A percentile compares a stretch with the other conserved stretches of the same genome.
phyloP scores from a whole-genome alignment of 1,139 yeast species.

The Sugiyamaella neomexicana region DNA sequence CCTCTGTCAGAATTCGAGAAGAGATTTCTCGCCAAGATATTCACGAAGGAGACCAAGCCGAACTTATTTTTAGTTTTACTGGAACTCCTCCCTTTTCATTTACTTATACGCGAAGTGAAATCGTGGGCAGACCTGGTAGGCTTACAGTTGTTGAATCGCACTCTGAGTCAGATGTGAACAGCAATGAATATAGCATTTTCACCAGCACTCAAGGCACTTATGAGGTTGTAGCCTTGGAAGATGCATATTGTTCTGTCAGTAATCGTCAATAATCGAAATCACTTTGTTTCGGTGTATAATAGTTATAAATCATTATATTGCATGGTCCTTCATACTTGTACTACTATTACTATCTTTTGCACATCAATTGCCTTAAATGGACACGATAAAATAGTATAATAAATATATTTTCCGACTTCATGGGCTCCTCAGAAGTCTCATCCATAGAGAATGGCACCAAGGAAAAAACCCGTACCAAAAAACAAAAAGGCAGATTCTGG shows the following conservation, averaged over 20 bases:
- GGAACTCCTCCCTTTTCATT: slow-evolving; percentile 53
- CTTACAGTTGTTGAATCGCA: slow-evolving; percentile 72
- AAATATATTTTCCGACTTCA: not conserved
- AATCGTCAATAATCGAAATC: slow-evolving; percentile 3
- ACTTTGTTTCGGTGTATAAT: no score
- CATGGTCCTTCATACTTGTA: no score
- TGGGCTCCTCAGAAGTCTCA: no score
- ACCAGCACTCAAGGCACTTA: slow-evolving; percentile 92
- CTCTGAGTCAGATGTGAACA: slow-evolving; percentile 67
- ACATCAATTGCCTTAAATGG: not conserved
- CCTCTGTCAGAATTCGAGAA: slow-evolving; percentile 84
- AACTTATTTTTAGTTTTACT: slow-evolving; percentile 53
- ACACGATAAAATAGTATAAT: not conserved
- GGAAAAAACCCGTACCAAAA: not conserved
- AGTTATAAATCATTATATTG: no score
- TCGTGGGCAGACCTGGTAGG: slow-evolving; percentile 38
- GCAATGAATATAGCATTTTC: slow-evolving; percentile 63
- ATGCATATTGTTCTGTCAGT: slow-evolving; percentile 65
- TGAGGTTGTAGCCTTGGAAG: slow-evolving; percentile 84
- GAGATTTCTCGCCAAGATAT: slow-evolving; percentile 79
- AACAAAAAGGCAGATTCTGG: not conserved
- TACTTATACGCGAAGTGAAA: slow-evolving; percentile 55
- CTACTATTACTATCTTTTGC: slow-evolving; percentile 1
- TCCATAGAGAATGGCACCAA: slow-evolving; percentile 1
- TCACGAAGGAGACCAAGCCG: slow-evolving; percentile 71